phyloP scores from a whole-genome alignment of 2,329 filamentous ascomycete species.

The Claviceps pazoutovae region DNA sequence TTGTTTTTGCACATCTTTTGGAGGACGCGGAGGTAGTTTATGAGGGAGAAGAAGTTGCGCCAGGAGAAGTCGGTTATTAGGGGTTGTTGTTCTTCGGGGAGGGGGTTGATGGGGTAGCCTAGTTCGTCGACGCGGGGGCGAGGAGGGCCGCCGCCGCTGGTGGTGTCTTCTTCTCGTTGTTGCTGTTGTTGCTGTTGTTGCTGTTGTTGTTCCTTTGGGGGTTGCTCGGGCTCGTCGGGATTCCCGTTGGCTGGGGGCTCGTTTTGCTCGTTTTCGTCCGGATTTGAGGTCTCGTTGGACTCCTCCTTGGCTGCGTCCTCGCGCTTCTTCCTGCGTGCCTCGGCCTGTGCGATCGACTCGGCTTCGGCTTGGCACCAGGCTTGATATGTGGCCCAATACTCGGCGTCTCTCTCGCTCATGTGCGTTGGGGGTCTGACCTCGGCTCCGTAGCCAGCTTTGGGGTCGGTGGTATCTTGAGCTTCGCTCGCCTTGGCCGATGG shows the following conservation, averaged over 20 bases:
- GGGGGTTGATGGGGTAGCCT: conserved; percentile 60
- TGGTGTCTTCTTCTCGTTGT: conserved; percentile 12
- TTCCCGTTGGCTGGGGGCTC: too few relatives aligned
- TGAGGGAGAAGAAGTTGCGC: conserved; percentile 87
- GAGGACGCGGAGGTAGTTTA: conserved; percentile 91
- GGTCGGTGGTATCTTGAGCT: neutral
- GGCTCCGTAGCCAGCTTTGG: too few relatives aligned
- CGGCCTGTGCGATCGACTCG: too few relatives aligned
- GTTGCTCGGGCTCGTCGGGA: conserved; percentile 8
- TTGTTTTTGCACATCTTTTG: conserved; percentile 96
- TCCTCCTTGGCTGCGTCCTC: conserved; percentile 4
- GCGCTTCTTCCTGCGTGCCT: too few relatives aligned
- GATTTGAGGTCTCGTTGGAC: conserved; percentile 5
- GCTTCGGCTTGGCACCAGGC: too few relatives aligned
- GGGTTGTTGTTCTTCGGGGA: conserved; percentile 49
- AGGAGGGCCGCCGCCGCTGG: conserved; percentile 16
- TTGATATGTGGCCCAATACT: too few relatives aligned
- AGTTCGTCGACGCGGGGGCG: conserved; percentile 69
- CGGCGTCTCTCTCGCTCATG: too few relatives aligned
- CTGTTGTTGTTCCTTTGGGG: conserved; percentile 8
- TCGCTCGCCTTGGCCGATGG: conserved; percentile 20
- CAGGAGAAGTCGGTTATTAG: conserved; percentile 80
- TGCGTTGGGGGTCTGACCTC: too few relatives aligned
- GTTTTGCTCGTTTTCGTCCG: too few relatives aligned
- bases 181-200: neutral